Evolutionary conservation across 495 filamentous ascomycete species (phyloP), one percentile per base, ranked within the genome.

Genomic region (Emericellopsis terricola): DNA sequence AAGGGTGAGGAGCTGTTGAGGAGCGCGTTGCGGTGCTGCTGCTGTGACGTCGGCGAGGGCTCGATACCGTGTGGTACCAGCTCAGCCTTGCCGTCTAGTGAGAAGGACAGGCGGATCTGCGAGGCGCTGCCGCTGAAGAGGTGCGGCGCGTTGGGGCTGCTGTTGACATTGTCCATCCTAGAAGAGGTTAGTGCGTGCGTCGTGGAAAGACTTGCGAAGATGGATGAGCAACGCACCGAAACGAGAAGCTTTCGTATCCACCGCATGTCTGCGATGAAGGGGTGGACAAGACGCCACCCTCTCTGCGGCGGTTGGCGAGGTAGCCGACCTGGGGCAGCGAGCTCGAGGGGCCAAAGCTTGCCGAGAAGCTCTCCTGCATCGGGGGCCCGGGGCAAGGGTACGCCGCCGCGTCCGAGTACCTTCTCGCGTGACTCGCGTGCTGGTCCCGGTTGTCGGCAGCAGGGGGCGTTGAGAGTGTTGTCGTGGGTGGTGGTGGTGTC

Each of bases 51-150:
- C 8, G 84, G 81, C 1, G 85, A 87, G n/a, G 73, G 71, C 4
- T 68, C 68, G 31, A 20, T 33, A n/a, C n/a, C n/a, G 40, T 73
- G 59, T 29, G 76, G 69, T 7, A 78, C 63, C 20, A 94, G 61
- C 53, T 82, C 74, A 2, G 84, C 86, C 46, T 80, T 81, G 34
- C 86, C 86, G 36, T 91, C 82, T 31, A 78, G 64, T 14, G 80
- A 85, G 39, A 81, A 55, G 1, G 81, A 84, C 33, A 93, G 47
- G 29, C 73, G 60, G 19, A 80, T 53, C 20, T 53, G 55, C 10
- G 58, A 55, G 9, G 48, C 37, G 28, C 50, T 33, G 17, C 45
- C n/a, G n/a, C n/a, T n/a, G n/a, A n/a, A n/a, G n/a, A n/a, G n/a
- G n/a, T n/a, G n/a, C n/a, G n/a, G n/a, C n/a, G n/a, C n/a, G n/a